A percentile compares a stretch with the other conserved stretches of the same genome.
Evolutionary conservation across 2,329 filamentous ascomycete species (phyloP).

Genomic region (Chrysoporthe deuterocubensis): DNA sequence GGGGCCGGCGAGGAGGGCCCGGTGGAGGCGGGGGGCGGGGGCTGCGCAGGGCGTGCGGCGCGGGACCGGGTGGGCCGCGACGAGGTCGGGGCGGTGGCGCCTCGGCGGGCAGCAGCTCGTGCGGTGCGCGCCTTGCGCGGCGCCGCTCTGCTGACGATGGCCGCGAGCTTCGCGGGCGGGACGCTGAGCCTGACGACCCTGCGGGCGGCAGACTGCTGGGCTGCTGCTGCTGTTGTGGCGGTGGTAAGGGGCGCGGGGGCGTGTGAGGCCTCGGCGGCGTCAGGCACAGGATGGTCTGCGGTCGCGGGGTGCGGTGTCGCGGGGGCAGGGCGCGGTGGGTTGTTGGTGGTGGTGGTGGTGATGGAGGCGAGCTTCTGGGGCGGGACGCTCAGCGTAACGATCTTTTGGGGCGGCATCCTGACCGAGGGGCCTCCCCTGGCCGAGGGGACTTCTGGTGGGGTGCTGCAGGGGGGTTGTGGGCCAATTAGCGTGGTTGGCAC

Average conservation of each 20-base stretch:
- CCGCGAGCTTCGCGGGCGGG: not conserved
- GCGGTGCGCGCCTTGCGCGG: not conserved
- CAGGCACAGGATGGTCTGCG: not conserved
- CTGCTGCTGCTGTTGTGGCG: no score
- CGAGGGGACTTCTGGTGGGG: not conserved
- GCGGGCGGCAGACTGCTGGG: not conserved
- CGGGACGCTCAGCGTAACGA: not conserved
- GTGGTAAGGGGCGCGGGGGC: not conserved
- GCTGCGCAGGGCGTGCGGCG: not conserved
- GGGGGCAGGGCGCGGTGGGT: not conserved
- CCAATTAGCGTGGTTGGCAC: not conserved
- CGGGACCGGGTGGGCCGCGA: not conserved
- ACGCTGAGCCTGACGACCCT: slow-evolving; percentile 5
- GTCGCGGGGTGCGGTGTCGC: not conserved
- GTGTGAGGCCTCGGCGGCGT: not conserved
- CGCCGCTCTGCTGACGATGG: not conserved
- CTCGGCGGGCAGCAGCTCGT: no score
- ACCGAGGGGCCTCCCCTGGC: not conserved
- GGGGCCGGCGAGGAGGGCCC: not conserved
- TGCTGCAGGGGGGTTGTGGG: not conserved
- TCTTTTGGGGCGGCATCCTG: not conserved
- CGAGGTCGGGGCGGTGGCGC: no score
- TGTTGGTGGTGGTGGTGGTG: not conserved
- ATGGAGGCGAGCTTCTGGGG: not conserved
- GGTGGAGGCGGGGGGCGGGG: not conserved